Conservation (phyloP, 1,284 basidiomycete genomes). For the Pulveroboletus sp. region DNA sequence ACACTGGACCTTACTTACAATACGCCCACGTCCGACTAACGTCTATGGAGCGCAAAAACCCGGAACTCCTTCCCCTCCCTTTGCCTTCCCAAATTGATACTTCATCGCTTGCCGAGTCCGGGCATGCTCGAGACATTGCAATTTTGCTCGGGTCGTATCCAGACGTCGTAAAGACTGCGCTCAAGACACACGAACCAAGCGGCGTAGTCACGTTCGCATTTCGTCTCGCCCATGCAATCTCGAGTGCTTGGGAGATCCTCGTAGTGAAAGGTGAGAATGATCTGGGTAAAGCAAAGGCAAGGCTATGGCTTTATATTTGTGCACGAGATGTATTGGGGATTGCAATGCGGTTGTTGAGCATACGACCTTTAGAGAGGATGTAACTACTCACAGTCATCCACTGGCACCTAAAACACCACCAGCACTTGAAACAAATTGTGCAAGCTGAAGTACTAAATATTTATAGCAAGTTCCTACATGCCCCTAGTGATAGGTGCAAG, state of each 20-base stretch:
- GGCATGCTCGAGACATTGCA: constrained; percentile 84
- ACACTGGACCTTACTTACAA: constrained; percentile 94
- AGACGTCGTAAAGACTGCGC: constrained; percentile 82
- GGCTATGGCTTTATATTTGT: constrained; percentile 87
- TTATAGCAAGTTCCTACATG: no score
- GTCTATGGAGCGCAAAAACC: constrained; percentile 93
- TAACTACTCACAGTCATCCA: constrained; percentile 35
- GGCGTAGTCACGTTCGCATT: constrained; percentile 83
- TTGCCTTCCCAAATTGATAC: constrained; percentile 67
- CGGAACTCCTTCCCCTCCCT: constrained; percentile 80
- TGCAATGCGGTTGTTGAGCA: constrained; percentile 85
- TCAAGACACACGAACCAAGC: constrained; percentile 87
- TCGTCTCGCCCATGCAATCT: constrained; percentile 77
- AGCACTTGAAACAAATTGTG: no score
- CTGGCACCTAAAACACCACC: no score
- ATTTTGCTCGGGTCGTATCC: constrained; percentile 89
- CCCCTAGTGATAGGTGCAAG: no score
- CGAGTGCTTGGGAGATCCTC: constrained; percentile 85
- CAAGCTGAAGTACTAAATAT: no score
- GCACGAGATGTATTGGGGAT: constrained; percentile 86
- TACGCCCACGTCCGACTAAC: constrained; percentile 95
- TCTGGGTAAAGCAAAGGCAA: constrained; percentile 76
- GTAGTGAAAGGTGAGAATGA: constrained; percentile 82
- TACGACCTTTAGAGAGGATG: constrained; percentile 92
- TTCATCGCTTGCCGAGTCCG: constrained; percentile 60